Conservation (phyloP, 192 early-diverging fungal genomes). For the Coemansia sp. region DNA sequence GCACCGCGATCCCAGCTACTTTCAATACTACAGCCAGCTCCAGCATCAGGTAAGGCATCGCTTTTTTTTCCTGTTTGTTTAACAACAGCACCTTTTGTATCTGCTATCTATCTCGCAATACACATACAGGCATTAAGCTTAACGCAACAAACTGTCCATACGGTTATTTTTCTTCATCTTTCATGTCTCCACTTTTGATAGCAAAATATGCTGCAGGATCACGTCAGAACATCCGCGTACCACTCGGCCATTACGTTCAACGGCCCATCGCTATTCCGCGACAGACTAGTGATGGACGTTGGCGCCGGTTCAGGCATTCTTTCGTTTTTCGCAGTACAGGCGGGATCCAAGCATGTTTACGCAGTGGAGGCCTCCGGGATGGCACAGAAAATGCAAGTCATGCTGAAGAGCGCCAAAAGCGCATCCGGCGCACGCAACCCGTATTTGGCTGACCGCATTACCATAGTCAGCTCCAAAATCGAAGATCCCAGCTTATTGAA, state of each 20-base stretch:
- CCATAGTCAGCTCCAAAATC: conserved; percentile 85
- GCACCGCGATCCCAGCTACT: conserved; percentile 49
- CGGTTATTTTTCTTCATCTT: too few species aligned
- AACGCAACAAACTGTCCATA: too few species aligned
- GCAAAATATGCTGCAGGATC: conserved; percentile 99
- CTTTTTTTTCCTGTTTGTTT: background rate
- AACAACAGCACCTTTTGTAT: too few species aligned
- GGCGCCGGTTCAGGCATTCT: conserved; percentile 95
- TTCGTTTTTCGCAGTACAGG: conserved; percentile 92
- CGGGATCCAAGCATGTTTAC: conserved; percentile 90
- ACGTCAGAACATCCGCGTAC: conserved; percentile 91
- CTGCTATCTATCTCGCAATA: background rate
- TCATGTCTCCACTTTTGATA: conserved; percentile 29
- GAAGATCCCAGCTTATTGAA: conserved; percentile 68
- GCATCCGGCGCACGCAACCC: conserved; percentile 59
- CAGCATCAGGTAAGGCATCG: conserved; percentile 49
- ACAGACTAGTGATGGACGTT: conserved; percentile 88
- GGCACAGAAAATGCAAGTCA: conserved; percentile 85
- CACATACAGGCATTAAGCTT: too few species aligned
- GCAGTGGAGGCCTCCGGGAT: conserved; percentile 96
- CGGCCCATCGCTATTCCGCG: conserved; percentile 68
- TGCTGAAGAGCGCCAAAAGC: conserved; percentile 65
- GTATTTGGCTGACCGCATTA: conserved; percentile 78
- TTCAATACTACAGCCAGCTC: conserved; percentile 55
- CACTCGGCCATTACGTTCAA: conserved; percentile 89